Conservation (phyloP, 2,329 filamentous ascomycete genomes). For the Curvularia sp. region DNA sequence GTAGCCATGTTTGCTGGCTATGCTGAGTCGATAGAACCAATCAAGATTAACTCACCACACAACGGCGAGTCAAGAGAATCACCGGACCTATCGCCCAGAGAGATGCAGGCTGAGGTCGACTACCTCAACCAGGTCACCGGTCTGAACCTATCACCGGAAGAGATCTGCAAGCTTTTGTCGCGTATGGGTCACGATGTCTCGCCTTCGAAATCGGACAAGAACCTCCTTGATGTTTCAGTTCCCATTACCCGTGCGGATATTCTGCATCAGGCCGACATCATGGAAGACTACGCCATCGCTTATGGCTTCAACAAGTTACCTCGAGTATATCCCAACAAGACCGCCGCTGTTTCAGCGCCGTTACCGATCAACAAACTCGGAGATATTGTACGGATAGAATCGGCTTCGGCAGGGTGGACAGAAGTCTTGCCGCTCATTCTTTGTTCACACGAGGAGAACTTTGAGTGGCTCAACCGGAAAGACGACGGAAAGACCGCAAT, state of each 20-base stretch:
- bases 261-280: conserved; percentile 95
- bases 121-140: conserved; percentile 96
- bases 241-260: conserved; percentile 93
- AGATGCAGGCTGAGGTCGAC: conserved; percentile 81
- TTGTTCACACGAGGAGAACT: conserved; percentile 98
- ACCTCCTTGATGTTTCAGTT: conserved; percentile 77
- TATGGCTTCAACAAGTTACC: conserved; percentile 98
- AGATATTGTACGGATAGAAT: conserved; percentile 88
- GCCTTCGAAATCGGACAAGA: conserved; percentile 72
- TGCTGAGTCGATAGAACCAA: conserved; percentile 90
- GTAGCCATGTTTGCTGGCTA: conserved; percentile 97
- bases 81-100: conserved; percentile 78
- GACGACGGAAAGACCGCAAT: conserved; percentile 86
- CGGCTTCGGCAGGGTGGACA: conserved; percentile 92
- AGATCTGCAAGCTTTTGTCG: conserved; percentile 78
- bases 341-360: conserved; percentile 83
- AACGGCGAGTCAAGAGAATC: conserved; percentile 83
- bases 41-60: conserved; percentile 90
- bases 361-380: conserved; percentile 91
- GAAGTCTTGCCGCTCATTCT: conserved; percentile 96
- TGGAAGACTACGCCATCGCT: conserved; percentile 96
- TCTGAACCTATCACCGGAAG: conserved; percentile 73
- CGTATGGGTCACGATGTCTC: conserved; percentile 89
- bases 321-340: conserved; percentile 83
- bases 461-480: conserved; percentile 88